phyloP scores from a whole-genome alignment of 306 rosid genomes.

The Mucuna pruriens region DNA sequence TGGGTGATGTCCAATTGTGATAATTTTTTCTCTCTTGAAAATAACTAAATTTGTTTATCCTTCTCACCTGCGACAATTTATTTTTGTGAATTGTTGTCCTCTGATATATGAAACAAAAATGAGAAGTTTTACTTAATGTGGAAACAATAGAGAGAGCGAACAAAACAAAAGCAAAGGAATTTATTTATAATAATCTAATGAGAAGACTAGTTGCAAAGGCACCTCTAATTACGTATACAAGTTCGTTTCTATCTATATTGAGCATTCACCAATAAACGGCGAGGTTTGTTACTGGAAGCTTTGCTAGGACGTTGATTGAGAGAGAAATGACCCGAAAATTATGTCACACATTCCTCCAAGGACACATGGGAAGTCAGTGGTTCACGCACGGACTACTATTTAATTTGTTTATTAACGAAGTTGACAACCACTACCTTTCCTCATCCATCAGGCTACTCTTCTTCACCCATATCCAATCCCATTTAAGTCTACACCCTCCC shows the following conservation, averaged over 20 bases:
- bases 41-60: too few species aligned
- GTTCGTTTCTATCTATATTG: constrained; percentile 33
- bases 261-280: not conserved
- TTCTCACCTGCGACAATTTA: not conserved
- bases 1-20: too few species aligned
- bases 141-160: not conserved
- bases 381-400: constrained; percentile 34
- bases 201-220: not conserved
- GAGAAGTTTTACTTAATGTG: not conserved
- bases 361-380: constrained; percentile 58
- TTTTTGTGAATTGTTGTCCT: not conserved
- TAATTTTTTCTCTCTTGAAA: too few species aligned
- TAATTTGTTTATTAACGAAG: constrained; percentile 38
- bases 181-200: not conserved
- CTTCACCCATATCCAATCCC: not conserved
- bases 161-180: not conserved
- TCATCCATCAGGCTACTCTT: not conserved
- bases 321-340: constrained; percentile 31
- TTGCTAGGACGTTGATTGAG: constrained; percentile 38
- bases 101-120: not conserved
- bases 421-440: constrained; percentile 40
- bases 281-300: constrained; percentile 1
- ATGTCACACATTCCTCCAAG: constrained; percentile 33
- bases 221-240: constrained; percentile 37
- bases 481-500: not conserved